These are phyloP conservation scores for Ilex asprella DNA, from an alignment of 257 asterid genomes.

Conservation along the genomic window DNA sequence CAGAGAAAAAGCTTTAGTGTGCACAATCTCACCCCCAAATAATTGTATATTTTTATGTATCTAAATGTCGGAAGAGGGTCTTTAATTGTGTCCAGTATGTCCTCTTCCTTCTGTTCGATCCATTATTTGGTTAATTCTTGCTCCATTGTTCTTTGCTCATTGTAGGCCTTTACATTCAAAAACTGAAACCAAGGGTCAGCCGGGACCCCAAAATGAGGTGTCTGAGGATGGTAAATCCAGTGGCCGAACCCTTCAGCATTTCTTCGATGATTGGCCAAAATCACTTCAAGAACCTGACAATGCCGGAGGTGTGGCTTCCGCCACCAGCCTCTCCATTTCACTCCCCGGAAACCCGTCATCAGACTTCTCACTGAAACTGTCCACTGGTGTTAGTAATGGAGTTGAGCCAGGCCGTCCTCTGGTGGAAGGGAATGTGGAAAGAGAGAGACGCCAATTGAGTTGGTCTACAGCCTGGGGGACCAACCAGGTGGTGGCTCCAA, in stretches of 20 bases:
- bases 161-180: constrained; percentile 45
- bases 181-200: constrained; percentile 27
- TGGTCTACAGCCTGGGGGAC: constrained; percentile 44
- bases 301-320: constrained; percentile 13
- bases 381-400: constrained; percentile 38
- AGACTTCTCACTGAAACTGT: constrained; percentile 70
- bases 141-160: constrained; percentile 8
- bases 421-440: constrained; percentile 13
- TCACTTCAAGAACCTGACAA: constrained; percentile 37
- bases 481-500: constrained; percentile 25
- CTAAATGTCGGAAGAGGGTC: too few relatives aligned
- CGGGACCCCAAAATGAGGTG: constrained; percentile 24
- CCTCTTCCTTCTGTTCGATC: too few relatives aligned
- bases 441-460: constrained; percentile 25
- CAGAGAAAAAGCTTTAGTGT: too few relatives aligned
- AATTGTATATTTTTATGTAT: too few relatives aligned
- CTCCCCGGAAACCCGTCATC: constrained; percentile 47
- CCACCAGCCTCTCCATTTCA: constrained; percentile 58
- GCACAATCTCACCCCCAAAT: too few relatives aligned
- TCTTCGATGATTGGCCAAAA: constrained; percentile 82
- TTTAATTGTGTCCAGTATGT: too few relatives aligned
- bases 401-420: constrained; percentile 17
- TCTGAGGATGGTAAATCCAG: constrained; percentile 16
- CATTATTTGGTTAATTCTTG: too few relatives aligned
- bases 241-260: constrained; percentile 51